These are phyloP conservation scores for Ogataea pini DNA, from an alignment of 805 yeast genomes.

Conservation along the genomic window DNA sequence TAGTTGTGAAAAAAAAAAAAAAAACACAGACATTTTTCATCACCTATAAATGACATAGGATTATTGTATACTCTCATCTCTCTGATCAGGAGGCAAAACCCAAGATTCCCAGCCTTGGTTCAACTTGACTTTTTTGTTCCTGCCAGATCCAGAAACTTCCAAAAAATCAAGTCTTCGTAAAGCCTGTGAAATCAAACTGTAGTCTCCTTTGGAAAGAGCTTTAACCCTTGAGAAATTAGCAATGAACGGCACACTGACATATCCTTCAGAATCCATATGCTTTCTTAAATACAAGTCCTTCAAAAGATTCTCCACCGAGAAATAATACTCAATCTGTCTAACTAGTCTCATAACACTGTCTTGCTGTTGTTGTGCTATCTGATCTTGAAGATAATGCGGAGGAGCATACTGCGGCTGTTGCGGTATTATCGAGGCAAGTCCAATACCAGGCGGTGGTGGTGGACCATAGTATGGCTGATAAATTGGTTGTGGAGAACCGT, in stretches of 20 bases:
- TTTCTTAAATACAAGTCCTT: conserved; percentile 79
- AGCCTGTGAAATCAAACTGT: conserved; percentile 38
- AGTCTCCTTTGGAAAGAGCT: conserved; percentile 51
- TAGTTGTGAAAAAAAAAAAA: background rate
- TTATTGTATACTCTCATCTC: conserved; percentile 26
- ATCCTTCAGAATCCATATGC: conserved; percentile 74
- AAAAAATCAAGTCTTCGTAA: conserved; percentile 32
- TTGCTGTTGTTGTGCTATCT: conserved; percentile 1
- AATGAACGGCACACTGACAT: conserved; percentile 58
- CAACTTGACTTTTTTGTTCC: conserved; percentile 54
- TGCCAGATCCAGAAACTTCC: conserved; percentile 33
- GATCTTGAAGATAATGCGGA: background rate
- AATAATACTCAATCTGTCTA: conserved; percentile 81
- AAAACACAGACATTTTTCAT: background rate
- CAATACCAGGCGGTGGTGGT: conserved; percentile 11
- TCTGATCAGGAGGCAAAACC: conserved; percentile 57
- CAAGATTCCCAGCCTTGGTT: conserved; percentile 62
- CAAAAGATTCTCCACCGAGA: conserved; percentile 79
- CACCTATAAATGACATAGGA: conserved; percentile 1
- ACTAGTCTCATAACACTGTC: conserved; percentile 20
- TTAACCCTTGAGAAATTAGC: conserved; percentile 73
- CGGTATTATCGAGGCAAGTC: conserved; percentile 10
- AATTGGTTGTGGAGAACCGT: conserved; percentile 12
- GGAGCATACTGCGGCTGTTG: conserved; percentile 7
- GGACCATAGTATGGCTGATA: conserved; percentile 16